Evolutionary conservation across 2,329 filamentous ascomycete species (phyloP).

Genomic region (Dryadomyces sulphureus): DNA sequence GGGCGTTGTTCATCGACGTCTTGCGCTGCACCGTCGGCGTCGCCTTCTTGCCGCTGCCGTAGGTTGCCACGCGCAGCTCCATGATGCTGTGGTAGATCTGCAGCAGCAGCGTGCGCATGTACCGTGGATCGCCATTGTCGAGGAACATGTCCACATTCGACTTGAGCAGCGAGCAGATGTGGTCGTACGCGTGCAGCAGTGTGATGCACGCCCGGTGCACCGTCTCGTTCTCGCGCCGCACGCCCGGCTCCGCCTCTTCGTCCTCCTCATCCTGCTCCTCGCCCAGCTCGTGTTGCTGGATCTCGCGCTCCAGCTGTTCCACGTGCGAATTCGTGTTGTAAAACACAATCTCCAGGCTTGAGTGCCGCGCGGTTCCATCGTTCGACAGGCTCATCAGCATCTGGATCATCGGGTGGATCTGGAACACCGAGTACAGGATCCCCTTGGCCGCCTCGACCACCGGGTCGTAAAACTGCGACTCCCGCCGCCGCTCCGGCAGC

Average conservation of each 20-base stretch:
- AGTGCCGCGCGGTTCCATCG: slow-evolving; percentile 44
- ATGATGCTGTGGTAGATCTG: slow-evolving; percentile 53
- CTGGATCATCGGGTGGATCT: slow-evolving; percentile 54
- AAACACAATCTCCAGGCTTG: slow-evolving; percentile 51
- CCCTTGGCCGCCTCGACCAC: slow-evolving; percentile 51
- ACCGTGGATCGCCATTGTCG: slow-evolving; percentile 50
- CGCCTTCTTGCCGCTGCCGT: slow-evolving; percentile 13
- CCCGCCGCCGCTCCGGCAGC: slow-evolving; percentile 46
- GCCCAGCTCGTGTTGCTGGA: slow-evolving; percentile 42
- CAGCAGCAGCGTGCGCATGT: slow-evolving; percentile 49
- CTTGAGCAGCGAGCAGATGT: slow-evolving; percentile 46
- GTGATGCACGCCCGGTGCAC: slow-evolving; percentile 49
- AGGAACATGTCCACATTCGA: slow-evolving; percentile 50
- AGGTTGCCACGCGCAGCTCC: slow-evolving; percentile 41
- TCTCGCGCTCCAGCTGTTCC: slow-evolving; percentile 49
- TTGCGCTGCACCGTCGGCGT: slow-evolving; percentile 5
- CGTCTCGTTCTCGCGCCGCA: slow-evolving; percentile 43
- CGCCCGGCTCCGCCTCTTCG: slow-evolving; percentile 23
- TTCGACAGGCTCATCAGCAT: slow-evolving; percentile 47
- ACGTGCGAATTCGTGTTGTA: slow-evolving; percentile 55
- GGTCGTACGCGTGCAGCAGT: slow-evolving; percentile 48
- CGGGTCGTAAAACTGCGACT: slow-evolving; percentile 45
- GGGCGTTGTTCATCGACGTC: slow-evolving; percentile 13
- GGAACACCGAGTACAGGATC: slow-evolving; percentile 51
- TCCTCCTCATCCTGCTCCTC: slow-evolving; percentile 31